phyloP scores from a whole-genome alignment of 2,329 filamentous ascomycete species.

The Shiraia sp. region DNA sequence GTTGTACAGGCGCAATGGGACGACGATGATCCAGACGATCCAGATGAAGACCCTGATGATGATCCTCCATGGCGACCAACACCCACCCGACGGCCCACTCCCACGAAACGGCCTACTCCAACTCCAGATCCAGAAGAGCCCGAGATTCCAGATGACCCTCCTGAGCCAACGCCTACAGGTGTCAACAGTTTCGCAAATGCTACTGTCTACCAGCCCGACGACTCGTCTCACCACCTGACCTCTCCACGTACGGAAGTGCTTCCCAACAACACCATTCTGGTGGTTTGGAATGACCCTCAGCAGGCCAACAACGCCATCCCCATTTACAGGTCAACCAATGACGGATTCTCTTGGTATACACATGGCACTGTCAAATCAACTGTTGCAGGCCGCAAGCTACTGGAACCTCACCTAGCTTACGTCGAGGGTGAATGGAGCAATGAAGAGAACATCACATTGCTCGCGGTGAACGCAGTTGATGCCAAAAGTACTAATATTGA shows the following conservation, averaged over 20 bases:
- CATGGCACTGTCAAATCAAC: conserved; percentile 14
- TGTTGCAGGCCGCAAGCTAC: conserved; percentile 11
- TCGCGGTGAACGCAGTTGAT: conserved; percentile 21
- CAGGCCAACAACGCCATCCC: conserved; percentile 9
- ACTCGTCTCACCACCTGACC: conserved; percentile 6
- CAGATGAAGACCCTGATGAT: conserved; percentile 3
- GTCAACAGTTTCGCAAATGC: conserved; percentile 24
- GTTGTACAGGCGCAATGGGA: conserved; percentile 9
- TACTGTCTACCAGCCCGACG: conserved; percentile 24
- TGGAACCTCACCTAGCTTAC: conserved; percentile 21
- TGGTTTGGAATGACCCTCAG: conserved; percentile 17
- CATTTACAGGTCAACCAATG: conserved; percentile 19
- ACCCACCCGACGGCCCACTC: neutral
- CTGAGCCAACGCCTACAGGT: conserved; percentile 13
- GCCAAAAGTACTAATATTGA: conserved; percentile 23
- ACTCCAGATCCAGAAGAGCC: conserved; percentile 1
- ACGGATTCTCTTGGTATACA: conserved; percentile 26
- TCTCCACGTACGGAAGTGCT: conserved; percentile 22
- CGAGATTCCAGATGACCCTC: conserved; percentile 7
- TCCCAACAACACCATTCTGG: conserved; percentile 21
- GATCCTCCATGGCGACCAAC: conserved; percentile 1
- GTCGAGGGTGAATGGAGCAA: conserved; percentile 15
- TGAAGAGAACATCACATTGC: conserved; percentile 13
- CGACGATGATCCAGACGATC: conserved; percentile 9
- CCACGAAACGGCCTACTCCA: conserved; percentile 1